Evolutionary conservation across 176 grass and related monocot genomes (phyloP).

Genomic region (Oryza glumipatula): DNA sequence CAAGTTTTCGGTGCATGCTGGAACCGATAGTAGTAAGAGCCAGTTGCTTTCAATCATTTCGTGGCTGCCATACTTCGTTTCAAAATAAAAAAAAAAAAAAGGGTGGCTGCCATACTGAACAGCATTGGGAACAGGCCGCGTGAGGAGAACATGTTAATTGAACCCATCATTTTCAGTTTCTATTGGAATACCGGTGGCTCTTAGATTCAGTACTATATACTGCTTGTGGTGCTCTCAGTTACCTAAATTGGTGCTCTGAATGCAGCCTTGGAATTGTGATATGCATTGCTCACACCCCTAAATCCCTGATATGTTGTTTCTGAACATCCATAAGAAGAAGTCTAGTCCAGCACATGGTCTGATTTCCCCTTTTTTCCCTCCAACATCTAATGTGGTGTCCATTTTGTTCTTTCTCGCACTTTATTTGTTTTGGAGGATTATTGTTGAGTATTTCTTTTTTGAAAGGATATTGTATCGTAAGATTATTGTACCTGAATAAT

Average conservation of each 20-base stretch:
- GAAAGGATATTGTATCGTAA: background rate
- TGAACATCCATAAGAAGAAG: background rate
- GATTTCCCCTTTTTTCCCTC: background rate
- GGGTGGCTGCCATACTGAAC: background rate
- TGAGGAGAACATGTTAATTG: background rate
- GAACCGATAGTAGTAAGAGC: background rate
- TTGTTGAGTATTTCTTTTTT: background rate
- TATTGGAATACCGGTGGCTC: background rate
- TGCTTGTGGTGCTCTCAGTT: background rate
- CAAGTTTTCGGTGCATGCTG: conserved; percentile 25
- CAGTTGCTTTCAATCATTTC: background rate
- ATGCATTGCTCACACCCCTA: background rate
- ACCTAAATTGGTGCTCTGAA: background rate
- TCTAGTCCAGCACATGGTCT: background rate
- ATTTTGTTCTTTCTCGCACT: background rate
- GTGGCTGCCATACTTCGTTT: background rate
- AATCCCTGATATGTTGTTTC: background rate
- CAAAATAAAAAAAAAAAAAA: no score
- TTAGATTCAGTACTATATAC: background rate
- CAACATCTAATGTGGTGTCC: background rate
- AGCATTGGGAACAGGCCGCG: background rate
- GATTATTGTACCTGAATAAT: background rate
- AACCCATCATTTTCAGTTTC: background rate
- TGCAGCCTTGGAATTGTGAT: background rate
- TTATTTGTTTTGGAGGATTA: background rate